Evolutionary conservation across 306 rosid genomes (phyloP).

Genomic region (Vigna radiata): DNA sequence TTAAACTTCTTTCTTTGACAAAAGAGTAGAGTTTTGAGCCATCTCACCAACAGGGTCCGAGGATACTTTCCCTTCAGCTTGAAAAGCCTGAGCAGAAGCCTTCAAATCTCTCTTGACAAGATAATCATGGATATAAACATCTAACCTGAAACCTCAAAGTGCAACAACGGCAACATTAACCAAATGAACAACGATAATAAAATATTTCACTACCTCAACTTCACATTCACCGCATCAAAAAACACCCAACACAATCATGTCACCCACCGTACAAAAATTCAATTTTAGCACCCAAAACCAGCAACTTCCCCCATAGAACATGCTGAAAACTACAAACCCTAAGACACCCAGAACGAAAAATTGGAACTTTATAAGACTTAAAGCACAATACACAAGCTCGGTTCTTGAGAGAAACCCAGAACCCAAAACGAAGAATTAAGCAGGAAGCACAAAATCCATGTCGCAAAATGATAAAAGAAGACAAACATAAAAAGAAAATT

Average conservation of each 20-base stretch:
- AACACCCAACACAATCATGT: conserved; percentile 14
- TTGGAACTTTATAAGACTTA: neutral
- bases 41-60: conserved; percentile 99
- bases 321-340: conserved; percentile 44
- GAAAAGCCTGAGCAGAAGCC: conserved; percentile 98
- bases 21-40: conserved; percentile 20
- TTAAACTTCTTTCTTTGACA: neutral
- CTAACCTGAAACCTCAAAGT: conserved; percentile 70
- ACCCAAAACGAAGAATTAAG: conserved; percentile 48
- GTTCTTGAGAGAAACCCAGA: conserved; percentile 26
- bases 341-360: conserved; percentile 28
- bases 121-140: conserved; percentile 97
- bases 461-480: neutral
- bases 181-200: conserved; percentile 1
- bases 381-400: neutral
- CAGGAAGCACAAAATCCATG: conserved; percentile 46
- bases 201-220: conserved; percentile 24
- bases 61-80: conserved; percentile 97
- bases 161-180: conserved; percentile 42
- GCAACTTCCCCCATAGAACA: conserved; percentile 31
- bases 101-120: conserved; percentile 94
- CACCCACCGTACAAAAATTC: conserved; percentile 1
- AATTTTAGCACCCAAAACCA: conserved; percentile 26
- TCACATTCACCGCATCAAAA: conserved; percentile 36
- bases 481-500: conserved; percentile 38